Percentiles rank a stretch among this genome's conserved stretches.
Evolutionary conservation across 495 filamentous ascomycete species (phyloP).

Genomic region (Cercophora scortea): DNA sequence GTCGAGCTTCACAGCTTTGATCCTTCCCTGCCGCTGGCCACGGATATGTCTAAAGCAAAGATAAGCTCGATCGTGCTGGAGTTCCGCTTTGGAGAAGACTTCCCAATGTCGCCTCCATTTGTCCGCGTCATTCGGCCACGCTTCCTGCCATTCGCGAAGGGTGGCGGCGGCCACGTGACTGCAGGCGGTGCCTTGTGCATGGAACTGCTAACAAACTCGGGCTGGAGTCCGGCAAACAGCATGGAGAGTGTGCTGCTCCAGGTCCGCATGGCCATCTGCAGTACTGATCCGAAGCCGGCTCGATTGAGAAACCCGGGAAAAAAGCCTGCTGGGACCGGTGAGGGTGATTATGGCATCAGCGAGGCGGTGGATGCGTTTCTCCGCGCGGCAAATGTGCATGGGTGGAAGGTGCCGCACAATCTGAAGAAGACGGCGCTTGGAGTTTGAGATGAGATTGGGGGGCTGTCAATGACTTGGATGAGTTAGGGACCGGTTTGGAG

Average conservation of each 20-base stretch:
- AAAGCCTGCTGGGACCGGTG: neutral
- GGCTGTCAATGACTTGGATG: too few species aligned
- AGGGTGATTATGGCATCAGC: slow-evolving; percentile 50
- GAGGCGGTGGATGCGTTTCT: slow-evolving; percentile 71
- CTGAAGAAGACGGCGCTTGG: slow-evolving; percentile 19
- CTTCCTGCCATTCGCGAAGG: slow-evolving; percentile 59
- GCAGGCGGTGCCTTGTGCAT: slow-evolving; percentile 85
- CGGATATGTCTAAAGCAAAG: slow-evolving; percentile 59
- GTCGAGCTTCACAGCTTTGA: slow-evolving; percentile 86
- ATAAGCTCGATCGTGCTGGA: slow-evolving; percentile 69
- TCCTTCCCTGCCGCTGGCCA: slow-evolving; percentile 54
- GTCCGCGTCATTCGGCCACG: slow-evolving; percentile 76
- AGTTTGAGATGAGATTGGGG: neutral
- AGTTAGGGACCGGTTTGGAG: too few species aligned
- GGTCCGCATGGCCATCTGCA: slow-evolving; percentile 70
- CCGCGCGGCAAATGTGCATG: slow-evolving; percentile 60
- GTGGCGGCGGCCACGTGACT: slow-evolving; percentile 87
- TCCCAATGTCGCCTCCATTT: slow-evolving; percentile 76
- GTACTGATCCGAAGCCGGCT: slow-evolving; percentile 62
- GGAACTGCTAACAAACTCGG: slow-evolving; percentile 78
- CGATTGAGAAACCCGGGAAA: slow-evolving; percentile 35
- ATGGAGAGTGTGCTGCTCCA: slow-evolving; percentile 80
- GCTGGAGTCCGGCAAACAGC: slow-evolving; percentile 66
- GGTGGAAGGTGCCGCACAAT: slow-evolving; percentile 49
- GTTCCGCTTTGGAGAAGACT: slow-evolving; percentile 66